Base-by-base conservation (phyloP, 2,329 filamentous ascomycete genomes). In the Apiospora koreana region DNA sequence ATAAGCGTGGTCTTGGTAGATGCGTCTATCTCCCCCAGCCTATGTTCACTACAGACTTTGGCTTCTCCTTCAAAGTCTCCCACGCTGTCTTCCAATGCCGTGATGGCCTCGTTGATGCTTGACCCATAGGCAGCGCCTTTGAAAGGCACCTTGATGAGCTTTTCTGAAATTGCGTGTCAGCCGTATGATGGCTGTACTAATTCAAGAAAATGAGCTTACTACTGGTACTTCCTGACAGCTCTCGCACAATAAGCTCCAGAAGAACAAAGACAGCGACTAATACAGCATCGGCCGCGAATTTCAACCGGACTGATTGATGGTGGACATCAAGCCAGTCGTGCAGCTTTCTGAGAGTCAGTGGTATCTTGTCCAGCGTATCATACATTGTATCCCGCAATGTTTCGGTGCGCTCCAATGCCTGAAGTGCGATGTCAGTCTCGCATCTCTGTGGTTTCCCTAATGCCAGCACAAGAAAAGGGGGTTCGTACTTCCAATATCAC, bases 381-480 rank as follows among this genome's bases (percentile, higher is more conserved):
- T 69, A 73, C 25, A 74, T 73, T 50, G 71, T 72, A 4, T 66
- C 69, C 31, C 72, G 71, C 35, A 74, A 38, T 3, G 21, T 38
- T 18, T 65, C 65, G 43, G 2, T 7, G 14, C 28, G 14, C 5
- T 38, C 45, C 5, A 38, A 18, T 23, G 46, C 68, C 65, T 67
- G 21, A 7, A 18, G n/a, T 16, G 6, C 9, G 2, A 8, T 18
- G 86, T 73, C 14, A 65, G 21, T 2, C n/a, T 42, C 54, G 14
- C n/a, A n/a, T n/a, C n/a, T n/a, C n/a, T n/a, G n/a, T n/a, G n/a
- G n/a, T n/a, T n/a, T n/a, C n/a, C n/a, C n/a, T n/a, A n/a, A n/a
- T n/a, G n/a, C n/a, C n/a, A n/a, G n/a, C n/a, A n/a, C n/a, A n/a
- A 6, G 12, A 31, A 6, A 25, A 31, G 16, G 25, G 64, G 25